phyloP scores from a whole-genome alignment of 2,329 filamentous ascomycete genomes.

The Sporothrix sp. region DNA sequence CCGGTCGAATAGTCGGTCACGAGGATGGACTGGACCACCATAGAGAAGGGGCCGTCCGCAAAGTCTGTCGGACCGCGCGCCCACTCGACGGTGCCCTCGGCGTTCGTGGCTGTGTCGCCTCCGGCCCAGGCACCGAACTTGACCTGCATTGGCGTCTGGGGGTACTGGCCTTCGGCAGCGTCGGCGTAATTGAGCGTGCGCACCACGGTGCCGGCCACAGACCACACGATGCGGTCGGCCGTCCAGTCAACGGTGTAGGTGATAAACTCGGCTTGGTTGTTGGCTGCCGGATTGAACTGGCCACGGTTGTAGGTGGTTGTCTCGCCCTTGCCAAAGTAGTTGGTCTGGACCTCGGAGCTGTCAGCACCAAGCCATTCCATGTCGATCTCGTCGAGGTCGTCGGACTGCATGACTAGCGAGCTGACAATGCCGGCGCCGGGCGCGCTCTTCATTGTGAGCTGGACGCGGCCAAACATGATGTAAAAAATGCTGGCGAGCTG shows the following conservation, averaged over 20 bases:
- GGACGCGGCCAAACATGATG: conserved; percentile 96
- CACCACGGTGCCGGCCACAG: conserved; percentile 66
- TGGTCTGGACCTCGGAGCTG: conserved; percentile 72
- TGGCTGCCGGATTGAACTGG: conserved; percentile 60
- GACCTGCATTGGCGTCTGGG: conserved; percentile 90
- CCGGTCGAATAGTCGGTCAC: conserved; percentile 93
- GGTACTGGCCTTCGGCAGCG: conserved; percentile 66
- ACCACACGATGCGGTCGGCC: conserved; percentile 73
- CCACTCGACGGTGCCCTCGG: conserved; percentile 79
- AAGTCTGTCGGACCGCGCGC: conserved; percentile 81
- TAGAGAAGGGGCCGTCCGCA: conserved; percentile 69
- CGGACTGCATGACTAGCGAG: conserved; percentile 82
- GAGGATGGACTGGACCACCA: conserved; percentile 67
- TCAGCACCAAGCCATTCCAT: conserved; percentile 89
- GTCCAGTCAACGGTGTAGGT: conserved; percentile 94
- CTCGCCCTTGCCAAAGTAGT: conserved; percentile 93
- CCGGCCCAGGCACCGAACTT: conserved; percentile 90
- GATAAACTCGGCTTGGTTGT: conserved; percentile 66
- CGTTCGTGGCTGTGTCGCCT: conserved; percentile 66
- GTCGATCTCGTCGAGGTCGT: conserved; percentile 91
- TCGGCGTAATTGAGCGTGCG: conserved; percentile 62
- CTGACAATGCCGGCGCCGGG: conserved; percentile 88
- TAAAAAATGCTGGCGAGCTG: conserved; percentile 87
- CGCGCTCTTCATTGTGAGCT: conserved; percentile 75
- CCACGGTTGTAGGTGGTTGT: conserved; percentile 81